These are phyloP conservation scores for Cynara cardunculus DNA, from an alignment of 129 eudicot genomes.

Conservation along the genomic window DNA sequence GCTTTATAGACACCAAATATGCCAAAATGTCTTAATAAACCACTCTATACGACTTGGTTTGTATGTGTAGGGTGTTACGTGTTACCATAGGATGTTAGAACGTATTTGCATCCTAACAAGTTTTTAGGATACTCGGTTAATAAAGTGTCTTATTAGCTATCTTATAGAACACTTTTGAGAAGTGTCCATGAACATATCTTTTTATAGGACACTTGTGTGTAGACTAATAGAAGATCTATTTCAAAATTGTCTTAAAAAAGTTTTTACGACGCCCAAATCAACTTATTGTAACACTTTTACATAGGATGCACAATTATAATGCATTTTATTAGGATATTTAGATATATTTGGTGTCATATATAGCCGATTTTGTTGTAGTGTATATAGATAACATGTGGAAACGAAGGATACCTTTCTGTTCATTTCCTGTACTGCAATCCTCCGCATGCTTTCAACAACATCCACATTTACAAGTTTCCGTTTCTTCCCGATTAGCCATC, in stretches of 20 bases:
- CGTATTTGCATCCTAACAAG: not conserved
- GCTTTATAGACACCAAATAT: too few species aligned
- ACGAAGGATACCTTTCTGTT: constrained; percentile 64
- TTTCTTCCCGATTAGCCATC: constrained; percentile 93
- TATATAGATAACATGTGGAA: constrained; percentile 1
- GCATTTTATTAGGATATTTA: not conserved
- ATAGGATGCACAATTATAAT: not conserved
- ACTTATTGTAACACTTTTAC: not conserved
- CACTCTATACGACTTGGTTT: too few species aligned
- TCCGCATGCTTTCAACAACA: constrained; percentile 94
- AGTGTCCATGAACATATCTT: not conserved
- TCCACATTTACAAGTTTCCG: constrained; percentile 94
- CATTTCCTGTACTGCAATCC: constrained; percentile 94
- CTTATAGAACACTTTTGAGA: not conserved
- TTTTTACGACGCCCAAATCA: not conserved
- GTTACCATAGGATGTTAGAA: not conserved
- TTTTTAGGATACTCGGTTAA: too few species aligned
- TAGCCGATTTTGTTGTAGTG: not conserved
- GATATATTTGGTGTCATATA: not conserved
- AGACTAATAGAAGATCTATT: not conserved
- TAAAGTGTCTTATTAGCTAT: too few species aligned
- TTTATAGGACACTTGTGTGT: not conserved
- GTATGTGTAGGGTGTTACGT: too few species aligned
- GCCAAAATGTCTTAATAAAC: too few species aligned
- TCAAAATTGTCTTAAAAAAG: not conserved